Conservation (phyloP, 139 green algal genomes). For the Limnomonas spitsbergensis region DNA sequence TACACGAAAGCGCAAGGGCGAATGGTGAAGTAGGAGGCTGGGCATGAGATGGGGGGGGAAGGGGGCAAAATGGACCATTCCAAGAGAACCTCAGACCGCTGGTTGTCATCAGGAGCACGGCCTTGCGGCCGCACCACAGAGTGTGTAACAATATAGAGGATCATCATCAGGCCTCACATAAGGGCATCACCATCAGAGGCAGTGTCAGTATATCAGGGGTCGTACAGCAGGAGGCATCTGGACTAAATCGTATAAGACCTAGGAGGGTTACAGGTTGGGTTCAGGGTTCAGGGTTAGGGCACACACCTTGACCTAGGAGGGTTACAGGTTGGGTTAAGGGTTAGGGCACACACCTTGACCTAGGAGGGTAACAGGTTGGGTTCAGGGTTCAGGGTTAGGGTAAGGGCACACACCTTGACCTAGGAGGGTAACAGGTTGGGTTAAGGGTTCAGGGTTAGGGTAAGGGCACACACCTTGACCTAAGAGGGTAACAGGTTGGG, state of each 20-base stretch:
- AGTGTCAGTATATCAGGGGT: too few species aligned
- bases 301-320: too few species aligned
- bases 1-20: too few species aligned
- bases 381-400: not conserved
- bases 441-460: not conserved
- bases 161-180: slow-evolving; percentile 23
- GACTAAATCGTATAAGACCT: too few species aligned
- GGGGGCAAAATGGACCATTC: not conserved
- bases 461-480: not conserved
- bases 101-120: slow-evolving; percentile 23
- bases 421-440: not conserved
- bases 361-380: not conserved
- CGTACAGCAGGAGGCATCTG: too few species aligned
- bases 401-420: not conserved
- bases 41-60: not conserved
- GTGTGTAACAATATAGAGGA: slow-evolving; percentile 39
- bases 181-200: too few species aligned
- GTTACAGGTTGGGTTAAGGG: too few species aligned
- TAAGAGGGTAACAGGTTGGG: not conserved
- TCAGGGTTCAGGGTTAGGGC: too few species aligned
- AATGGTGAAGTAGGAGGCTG: too few species aligned
- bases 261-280: too few species aligned
- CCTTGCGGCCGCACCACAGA: slow-evolving; percentile 12
- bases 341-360: not conserved
- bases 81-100: slow-evolving; percentile 37